Evolutionary conservation across 352 stramenopile genomes (phyloP).

Genomic region (Elongisporangium undulatum): DNA sequence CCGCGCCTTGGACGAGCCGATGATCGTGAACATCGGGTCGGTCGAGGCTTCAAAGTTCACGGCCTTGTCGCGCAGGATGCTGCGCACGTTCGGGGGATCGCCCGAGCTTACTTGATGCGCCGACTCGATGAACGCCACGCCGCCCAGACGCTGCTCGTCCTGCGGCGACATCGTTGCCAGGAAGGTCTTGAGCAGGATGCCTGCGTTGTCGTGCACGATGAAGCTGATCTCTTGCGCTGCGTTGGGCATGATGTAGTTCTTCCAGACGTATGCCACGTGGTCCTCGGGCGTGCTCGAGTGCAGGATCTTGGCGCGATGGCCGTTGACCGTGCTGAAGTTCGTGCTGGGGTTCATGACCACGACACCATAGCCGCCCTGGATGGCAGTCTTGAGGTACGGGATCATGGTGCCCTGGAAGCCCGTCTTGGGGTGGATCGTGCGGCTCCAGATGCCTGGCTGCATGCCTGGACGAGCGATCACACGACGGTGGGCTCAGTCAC

Average conservation of each 20-base stretch:
- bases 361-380: slow-evolving; percentile 79
- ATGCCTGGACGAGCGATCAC: slow-evolving; percentile 22
- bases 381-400: slow-evolving; percentile 82
- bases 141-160: slow-evolving; percentile 60
- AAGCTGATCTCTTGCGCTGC: slow-evolving; percentile 83
- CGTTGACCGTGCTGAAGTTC: slow-evolving; percentile 76
- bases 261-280: slow-evolving; percentile 82
- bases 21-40: slow-evolving; percentile 81
- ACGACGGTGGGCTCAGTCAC: not conserved
- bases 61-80: slow-evolving; percentile 60
- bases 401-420: slow-evolving; percentile 86
- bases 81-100: slow-evolving; percentile 39
- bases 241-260: slow-evolving; percentile 82
- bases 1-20: slow-evolving; percentile 63
- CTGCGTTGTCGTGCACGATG: slow-evolving; percentile 68
- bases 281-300: slow-evolving; percentile 72
- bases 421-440: slow-evolving; percentile 70
- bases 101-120: slow-evolving; percentile 63
- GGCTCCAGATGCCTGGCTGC: slow-evolving; percentile 71
- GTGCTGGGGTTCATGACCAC: slow-evolving; percentile 83
- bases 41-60: slow-evolving; percentile 85
- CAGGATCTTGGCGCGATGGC: slow-evolving; percentile 77
- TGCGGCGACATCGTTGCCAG: slow-evolving; percentile 49
- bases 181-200: slow-evolving; percentile 68
- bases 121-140: slow-evolving; percentile 85